Evolutionary conservation across 257 asterid species (phyloP).

Genomic region (Nicotiana otophora): DNA sequence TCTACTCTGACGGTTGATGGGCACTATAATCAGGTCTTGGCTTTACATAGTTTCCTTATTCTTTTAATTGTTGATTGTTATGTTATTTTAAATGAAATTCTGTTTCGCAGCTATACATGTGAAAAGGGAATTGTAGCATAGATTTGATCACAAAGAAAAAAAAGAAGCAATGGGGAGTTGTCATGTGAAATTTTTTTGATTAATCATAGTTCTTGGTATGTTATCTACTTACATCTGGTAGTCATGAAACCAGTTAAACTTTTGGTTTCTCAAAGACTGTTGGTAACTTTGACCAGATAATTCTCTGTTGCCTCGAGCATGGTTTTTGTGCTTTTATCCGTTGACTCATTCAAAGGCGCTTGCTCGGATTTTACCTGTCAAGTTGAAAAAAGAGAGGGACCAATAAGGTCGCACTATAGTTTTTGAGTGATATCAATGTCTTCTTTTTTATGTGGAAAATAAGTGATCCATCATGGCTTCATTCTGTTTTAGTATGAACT

Average conservation of each 20-base stretch:
- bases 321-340: neutral
- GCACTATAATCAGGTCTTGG: slow-evolving; percentile 55
- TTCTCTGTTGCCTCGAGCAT: neutral
- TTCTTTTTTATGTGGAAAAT: neutral
- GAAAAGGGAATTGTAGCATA: slow-evolving; percentile 1
- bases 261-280: neutral
- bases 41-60: neutral
- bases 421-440: neutral
- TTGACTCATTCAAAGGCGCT: neutral
- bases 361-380: neutral
- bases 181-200: neutral
- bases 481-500: slow-evolving; percentile 1
- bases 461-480: neutral
- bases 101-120: neutral
- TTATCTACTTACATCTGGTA: neutral
- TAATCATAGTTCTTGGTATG: neutral
- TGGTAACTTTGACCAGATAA: neutral
- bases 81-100: neutral
- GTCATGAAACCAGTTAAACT: neutral
- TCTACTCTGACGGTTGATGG: slow-evolving; percentile 57
- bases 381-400: neutral
- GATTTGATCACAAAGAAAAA: neutral
- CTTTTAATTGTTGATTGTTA: neutral
- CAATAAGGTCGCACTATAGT: neutral
- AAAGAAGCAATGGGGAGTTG: neutral